A percentile compares a stretch with the other conserved stretches of the same genome.
phyloP scores from a whole-genome alignment of 768 basidiomycete species.

The Lyophyllum shimeji region DNA sequence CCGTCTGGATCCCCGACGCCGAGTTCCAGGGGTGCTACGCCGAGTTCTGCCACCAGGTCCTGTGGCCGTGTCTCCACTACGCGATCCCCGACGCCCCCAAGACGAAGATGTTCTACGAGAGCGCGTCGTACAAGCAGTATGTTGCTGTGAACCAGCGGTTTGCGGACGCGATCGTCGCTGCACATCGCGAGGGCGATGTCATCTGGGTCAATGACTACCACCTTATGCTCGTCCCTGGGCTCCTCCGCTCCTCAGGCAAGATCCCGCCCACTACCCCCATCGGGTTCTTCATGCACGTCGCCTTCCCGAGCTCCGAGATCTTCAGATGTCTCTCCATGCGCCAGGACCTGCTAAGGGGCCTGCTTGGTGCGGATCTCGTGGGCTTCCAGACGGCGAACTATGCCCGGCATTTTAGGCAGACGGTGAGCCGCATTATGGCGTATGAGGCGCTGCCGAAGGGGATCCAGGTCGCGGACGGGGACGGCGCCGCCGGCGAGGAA shows the following conservation, averaged over 20 bases:
- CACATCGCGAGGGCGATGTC: conserved; percentile 88
- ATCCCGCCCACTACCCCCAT: conserved; percentile 63
- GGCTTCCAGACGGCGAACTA: conserved; percentile 90
- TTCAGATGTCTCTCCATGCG: conserved; percentile 88
- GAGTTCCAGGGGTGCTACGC: conserved; percentile 83
- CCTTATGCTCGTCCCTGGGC: conserved; percentile 86
- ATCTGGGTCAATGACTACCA: conserved; percentile 97
- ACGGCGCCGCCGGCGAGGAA: conserved; percentile 20
- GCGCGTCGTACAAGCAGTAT: conserved; percentile 81
- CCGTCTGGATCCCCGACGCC: conserved; percentile 81
- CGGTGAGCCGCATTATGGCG: conserved; percentile 75
- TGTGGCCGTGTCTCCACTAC: conserved; percentile 89
- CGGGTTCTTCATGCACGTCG: conserved; percentile 96
- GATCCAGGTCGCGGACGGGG: conserved; percentile 55
- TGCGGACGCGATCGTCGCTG: conserved; percentile 76
- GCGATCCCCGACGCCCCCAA: conserved; percentile 86
- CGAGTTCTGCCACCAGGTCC: conserved; percentile 86
- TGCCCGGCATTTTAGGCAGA: conserved; percentile 84
- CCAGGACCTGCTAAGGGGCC: conserved; percentile 74
- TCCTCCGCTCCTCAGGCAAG: conserved; percentile 67
- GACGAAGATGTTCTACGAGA: conserved; percentile 80
- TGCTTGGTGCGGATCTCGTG: conserved; percentile 92
- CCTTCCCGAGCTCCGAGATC: conserved; percentile 94
- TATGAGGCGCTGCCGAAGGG: conserved; percentile 84
- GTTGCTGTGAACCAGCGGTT: conserved; percentile 89